phyloP scores from a whole-genome alignment of 768 basidiomycete genomes.

The Tephrocybe sp. region DNA sequence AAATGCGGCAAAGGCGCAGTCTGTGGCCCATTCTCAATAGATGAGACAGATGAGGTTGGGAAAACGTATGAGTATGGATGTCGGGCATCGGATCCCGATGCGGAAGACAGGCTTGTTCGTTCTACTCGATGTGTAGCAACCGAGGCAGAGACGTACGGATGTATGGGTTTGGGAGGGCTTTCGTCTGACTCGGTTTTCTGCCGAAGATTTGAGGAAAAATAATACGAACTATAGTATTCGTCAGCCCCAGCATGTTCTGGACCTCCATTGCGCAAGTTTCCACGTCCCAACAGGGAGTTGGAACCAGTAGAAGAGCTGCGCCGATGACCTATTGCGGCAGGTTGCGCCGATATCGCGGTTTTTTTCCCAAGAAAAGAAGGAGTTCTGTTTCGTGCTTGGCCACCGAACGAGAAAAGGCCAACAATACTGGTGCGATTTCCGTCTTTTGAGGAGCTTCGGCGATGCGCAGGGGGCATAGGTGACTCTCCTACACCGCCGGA shows the following conservation, averaged over 20 bases:
- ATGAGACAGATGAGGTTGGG: conserved; percentile 21
- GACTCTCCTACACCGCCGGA: conserved; percentile 68
- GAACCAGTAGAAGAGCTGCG: conserved; percentile 19
- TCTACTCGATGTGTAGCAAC: not conserved
- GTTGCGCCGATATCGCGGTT: conserved; percentile 4
- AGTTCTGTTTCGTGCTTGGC: conserved; percentile 16
- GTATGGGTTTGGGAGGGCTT: conserved; percentile 11
- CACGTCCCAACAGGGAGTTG: conserved; percentile 6
- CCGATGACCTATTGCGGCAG: conserved; percentile 6
- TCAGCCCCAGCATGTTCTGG: no score
- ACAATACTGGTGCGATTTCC: conserved; percentile 51
- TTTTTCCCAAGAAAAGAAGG: conserved; percentile 1
- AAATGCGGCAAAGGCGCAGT: conserved; percentile 17
- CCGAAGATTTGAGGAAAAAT: conserved; percentile 22
- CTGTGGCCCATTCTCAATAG: conserved; percentile 11
- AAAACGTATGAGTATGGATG: conserved; percentile 23
- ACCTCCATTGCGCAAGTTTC: not conserved
- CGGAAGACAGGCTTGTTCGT: conserved; percentile 15
- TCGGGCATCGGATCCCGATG: conserved; percentile 18
- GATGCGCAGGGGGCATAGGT: conserved; percentile 42
- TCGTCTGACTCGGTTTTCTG: not conserved
- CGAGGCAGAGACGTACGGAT: conserved; percentile 8
- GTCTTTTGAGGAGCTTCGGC: conserved; percentile 18
- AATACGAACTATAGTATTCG: conserved; percentile 55
- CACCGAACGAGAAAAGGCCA: conserved; percentile 52